phyloP scores from a whole-genome alignment of 202 grass and related monocot genomes.

The Dendrocalamus latiflorus region DNA sequence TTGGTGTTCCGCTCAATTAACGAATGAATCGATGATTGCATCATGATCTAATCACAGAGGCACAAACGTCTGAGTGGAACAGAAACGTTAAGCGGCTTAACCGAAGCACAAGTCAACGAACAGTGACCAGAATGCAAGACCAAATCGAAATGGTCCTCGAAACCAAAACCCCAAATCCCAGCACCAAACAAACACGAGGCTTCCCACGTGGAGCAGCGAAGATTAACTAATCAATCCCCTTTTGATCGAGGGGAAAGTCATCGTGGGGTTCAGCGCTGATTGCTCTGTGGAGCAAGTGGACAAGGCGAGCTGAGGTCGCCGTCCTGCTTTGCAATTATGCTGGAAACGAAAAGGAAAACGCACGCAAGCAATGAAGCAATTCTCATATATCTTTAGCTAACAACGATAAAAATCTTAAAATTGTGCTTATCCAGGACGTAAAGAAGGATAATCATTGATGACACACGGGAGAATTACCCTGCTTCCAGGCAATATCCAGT shows the following conservation, averaged over 20 bases:
- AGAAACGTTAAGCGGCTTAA: background rate
- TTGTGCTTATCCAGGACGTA: constrained; percentile 26
- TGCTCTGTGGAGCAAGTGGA: constrained; percentile 34
- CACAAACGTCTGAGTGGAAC: background rate
- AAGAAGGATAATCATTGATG: background rate
- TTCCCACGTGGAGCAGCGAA: background rate
- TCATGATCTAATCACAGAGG: background rate
- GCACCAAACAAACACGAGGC: background rate
- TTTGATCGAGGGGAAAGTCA: background rate
- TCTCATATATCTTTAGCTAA: constrained; percentile 16
- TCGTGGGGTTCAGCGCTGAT: background rate
- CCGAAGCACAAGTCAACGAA: background rate
- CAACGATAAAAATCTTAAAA: background rate
- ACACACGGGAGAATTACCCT: background rate
- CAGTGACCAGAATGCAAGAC: background rate
- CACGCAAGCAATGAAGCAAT: background rate
- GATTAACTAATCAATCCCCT: background rate
- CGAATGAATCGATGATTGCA: background rate
- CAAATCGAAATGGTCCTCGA: background rate
- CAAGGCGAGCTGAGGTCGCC: background rate
- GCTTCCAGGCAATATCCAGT: background rate
- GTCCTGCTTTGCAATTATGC: constrained; percentile 11
- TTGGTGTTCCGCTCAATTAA: background rate
- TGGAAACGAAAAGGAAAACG: background rate
- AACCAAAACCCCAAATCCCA: background rate